Evolutionary conservation across 805 yeast species (phyloP), one percentile per base, ranked within the genome.

Genomic region (Teunomyces tritomae): DNA sequence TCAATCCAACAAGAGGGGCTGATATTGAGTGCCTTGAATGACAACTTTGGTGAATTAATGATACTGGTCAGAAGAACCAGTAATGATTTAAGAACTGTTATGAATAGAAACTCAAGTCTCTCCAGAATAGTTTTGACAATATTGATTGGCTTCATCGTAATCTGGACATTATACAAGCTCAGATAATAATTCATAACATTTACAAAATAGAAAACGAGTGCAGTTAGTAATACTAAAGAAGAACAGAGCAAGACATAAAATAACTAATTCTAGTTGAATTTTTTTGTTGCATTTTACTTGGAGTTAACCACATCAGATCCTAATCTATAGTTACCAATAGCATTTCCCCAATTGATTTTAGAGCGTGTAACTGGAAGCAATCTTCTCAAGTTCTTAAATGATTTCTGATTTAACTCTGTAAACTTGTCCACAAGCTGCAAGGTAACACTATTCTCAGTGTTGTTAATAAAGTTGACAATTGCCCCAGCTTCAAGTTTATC

Each of bases 331-430:
- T 84, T 87, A 13, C 95, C 96, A 57, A 89, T 88, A 8, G 97
- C 89, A 61, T 82, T 87, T 28, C 96, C 97, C 99, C 99, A 92
- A 64, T 89, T 88, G 59, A 92, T 85, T 64, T 87, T 90, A 13
- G 96, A 80, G 62, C 97, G 79, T 16, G 96, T 92, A 16, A 92
- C 84, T 6, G 99, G 99, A 53, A 92, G 74, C 64, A 89, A 89
- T 67, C 99, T 84, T 70, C 99, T 81, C 57, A 92, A 77, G 50
- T 79, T 78, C 69, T 92, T 94, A 73, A 94, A 92, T 52, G 83
- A 79, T 45, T 76, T 76, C 54, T 89, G 96, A 65, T 92, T 92
- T 61, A 92, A 76, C 27, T 80, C 79, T 28, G 78, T 71, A 58
- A 92, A 87, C 50, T 85, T 76, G 48, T 70, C 74, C 57, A 87